Evolutionary conservation across 2,329 filamentous ascomycete genomes (phyloP).

Genomic region (Penicillium sp.): DNA sequence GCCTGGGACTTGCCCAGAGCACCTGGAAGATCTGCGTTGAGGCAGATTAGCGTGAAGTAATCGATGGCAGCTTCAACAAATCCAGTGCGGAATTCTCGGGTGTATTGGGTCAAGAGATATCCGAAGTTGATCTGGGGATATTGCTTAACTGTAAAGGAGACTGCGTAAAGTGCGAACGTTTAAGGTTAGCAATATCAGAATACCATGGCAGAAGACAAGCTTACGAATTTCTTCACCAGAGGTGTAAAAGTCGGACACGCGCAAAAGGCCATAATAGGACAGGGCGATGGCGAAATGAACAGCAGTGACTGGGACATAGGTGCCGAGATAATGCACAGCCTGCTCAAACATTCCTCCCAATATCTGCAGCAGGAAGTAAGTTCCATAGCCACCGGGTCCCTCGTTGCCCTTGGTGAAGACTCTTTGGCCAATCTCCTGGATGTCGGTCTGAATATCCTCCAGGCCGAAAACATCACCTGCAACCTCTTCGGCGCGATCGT

Average conservation of each 20-base stretch:
- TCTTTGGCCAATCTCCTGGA: slow-evolving; percentile 83
- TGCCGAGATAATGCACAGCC: slow-evolving; percentile 85
- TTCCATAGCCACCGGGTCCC: slow-evolving; percentile 75
- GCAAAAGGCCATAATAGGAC: slow-evolving; percentile 82
- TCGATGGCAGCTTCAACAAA: slow-evolving; percentile 87
- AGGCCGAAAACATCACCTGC: slow-evolving; percentile 62
- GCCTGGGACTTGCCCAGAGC: slow-evolving; percentile 73
- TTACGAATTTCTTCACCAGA: slow-evolving; percentile 66
- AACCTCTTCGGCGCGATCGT: slow-evolving; percentile 59
- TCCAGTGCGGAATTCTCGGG: slow-evolving; percentile 87
- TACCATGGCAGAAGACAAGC: slow-evolving; percentile 23
- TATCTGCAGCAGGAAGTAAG: slow-evolving; percentile 90
- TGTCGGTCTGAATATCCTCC: slow-evolving; percentile 70
- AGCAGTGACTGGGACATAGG: slow-evolving; percentile 86
- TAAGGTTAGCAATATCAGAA: slow-evolving; percentile 10
- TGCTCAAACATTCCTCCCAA: slow-evolving; percentile 92
- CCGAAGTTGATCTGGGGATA: slow-evolving; percentile 87
- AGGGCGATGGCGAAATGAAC: slow-evolving; percentile 92
- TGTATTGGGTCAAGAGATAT: slow-evolving; percentile 91
- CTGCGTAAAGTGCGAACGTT: slow-evolving; percentile 26
- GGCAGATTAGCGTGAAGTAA: slow-evolving; percentile 85
- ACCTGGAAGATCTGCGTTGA: slow-evolving; percentile 79
- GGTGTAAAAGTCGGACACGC: slow-evolving; percentile 76
- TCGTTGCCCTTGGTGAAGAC: slow-evolving; percentile 84
- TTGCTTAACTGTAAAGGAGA: slow-evolving; percentile 54